These are phyloP conservation scores for Penicillium argentinense DNA, from an alignment of 495 filamentous ascomycete genomes.

Conservation along the genomic window DNA sequence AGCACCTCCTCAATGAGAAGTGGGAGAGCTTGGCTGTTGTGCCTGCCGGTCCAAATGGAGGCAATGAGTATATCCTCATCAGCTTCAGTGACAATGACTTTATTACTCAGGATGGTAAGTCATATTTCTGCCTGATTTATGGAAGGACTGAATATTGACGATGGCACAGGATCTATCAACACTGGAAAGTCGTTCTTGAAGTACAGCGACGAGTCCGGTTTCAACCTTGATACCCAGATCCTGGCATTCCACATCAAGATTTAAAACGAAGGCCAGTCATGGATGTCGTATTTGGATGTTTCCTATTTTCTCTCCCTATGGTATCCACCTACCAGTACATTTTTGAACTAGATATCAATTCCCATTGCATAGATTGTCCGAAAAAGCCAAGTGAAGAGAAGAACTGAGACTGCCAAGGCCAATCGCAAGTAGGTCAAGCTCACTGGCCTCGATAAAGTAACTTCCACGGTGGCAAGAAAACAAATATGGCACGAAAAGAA, in stretches of 20 bases:
- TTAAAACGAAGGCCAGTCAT: conserved; percentile 7
- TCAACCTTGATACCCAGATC: conserved; percentile 65
- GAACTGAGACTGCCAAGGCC: no score
- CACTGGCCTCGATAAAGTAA: no score
- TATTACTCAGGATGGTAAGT: conserved; percentile 71
- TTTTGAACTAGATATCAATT: no score
- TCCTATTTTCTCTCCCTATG: no score
- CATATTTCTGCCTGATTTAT: not conserved
- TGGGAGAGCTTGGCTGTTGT: conserved; percentile 73
- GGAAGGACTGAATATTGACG: not conserved
- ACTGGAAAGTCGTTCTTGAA: conserved; percentile 57
- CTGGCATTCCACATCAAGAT: conserved; percentile 71
- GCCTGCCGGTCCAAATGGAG: conserved; percentile 51
- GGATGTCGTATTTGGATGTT: no score
- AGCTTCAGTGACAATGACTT: conserved; percentile 77
- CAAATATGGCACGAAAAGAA: no score
- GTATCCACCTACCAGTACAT: no score
- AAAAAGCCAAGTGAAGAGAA: no score
- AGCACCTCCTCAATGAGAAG: conserved; percentile 69
- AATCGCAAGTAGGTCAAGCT: no score
- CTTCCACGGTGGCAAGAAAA: no score
- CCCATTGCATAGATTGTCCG: no score
- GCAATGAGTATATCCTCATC: conserved; percentile 66
- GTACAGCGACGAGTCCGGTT: conserved; percentile 64
- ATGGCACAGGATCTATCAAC: conserved; percentile 55